Percentiles rank a stretch among this genome's conserved stretches.
phyloP scores from a whole-genome alignment of 441 rosid species.

The Pelargonium cotyledonis region DNA sequence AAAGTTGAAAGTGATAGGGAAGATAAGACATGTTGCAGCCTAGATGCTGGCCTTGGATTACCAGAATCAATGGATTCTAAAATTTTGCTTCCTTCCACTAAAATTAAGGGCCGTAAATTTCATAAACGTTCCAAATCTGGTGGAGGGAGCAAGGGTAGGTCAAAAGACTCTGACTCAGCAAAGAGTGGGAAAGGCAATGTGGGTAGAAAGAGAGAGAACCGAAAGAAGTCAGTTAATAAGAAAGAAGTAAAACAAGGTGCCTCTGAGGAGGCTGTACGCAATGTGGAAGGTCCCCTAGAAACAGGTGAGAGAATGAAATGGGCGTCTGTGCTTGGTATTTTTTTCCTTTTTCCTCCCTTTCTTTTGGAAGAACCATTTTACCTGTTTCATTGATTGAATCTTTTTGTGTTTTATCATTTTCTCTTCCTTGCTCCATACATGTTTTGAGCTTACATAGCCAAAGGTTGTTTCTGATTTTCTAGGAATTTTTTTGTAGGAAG shows the following conservation, averaged over 20 bases:
- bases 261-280: slow-evolving; percentile 25
- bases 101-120: slow-evolving; percentile 27
- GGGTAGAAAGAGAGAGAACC: slow-evolving; percentile 30
- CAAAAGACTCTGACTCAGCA: slow-evolving; percentile 36
- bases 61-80: slow-evolving; percentile 25
- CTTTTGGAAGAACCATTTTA: slow-evolving; percentile 1
- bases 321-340: not conserved
- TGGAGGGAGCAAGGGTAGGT: slow-evolving; percentile 39
- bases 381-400: slow-evolving; percentile 7
- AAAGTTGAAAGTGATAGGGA: slow-evolving; percentile 20
- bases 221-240: slow-evolving; percentile 31
- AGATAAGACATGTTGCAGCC: slow-evolving; percentile 19
- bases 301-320: slow-evolving; percentile 39
- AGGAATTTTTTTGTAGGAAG: slow-evolving; percentile 35
- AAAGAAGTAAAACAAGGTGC: slow-evolving; percentile 31
- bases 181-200: slow-evolving; percentile 38
- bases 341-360: slow-evolving; percentile 9
- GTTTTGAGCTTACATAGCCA: slow-evolving; percentile 9
- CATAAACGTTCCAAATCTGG: slow-evolving; percentile 38
- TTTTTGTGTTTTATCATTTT: not conserved
- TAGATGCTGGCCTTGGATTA: slow-evolving; percentile 18
- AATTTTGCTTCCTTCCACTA: slow-evolving; percentile 30
- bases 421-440: slow-evolving; percentile 1
- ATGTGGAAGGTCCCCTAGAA: slow-evolving; percentile 32
- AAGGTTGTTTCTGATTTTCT: slow-evolving; percentile 13